Base-by-base conservation (phyloP, 352 stramenopile species). In the Globisporangium acanthophoron region DNA sequence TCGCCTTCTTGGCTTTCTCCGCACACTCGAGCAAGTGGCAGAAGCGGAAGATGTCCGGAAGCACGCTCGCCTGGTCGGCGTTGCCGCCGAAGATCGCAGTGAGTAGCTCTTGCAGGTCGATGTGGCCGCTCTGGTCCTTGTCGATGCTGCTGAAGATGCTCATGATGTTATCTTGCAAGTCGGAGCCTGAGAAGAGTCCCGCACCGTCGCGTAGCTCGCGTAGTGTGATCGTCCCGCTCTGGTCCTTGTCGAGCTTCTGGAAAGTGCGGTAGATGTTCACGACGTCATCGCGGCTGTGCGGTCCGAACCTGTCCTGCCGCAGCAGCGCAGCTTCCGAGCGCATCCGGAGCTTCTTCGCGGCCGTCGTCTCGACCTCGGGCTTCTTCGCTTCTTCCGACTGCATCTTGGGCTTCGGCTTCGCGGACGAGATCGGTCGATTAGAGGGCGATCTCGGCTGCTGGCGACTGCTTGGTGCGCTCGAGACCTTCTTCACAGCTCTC, bases 121-220 rank as follows among this genome's bases (percentile, higher is more conserved):
- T 86, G 24, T 82, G 71, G 20, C 83, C 83, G 59, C 82, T 93
- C 18, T 87, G 71, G 59, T 93, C 80, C 41, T 73, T 64, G 63
- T 93, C 83, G 52, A 93, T 78, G 41, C 77, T 86, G 56, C 69
- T 81, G 65, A 93, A 93, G 51, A 93, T 87, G 31, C 83, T 82
- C 50, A 75, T 74, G 2, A 90, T 63, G 33, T 89, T 88, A 18
- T 88, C 76, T 18, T 85, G 78, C 64, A 90, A 69, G 21, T 88
- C 70, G 2, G 71, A 76, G 9, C 80, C 78, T 0, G 74, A 67
- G 59, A 89, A 87, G 16, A 89, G 64, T 13, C 74, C 78, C 1
- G 77, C 70, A n/a, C 74, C 78, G 18, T 82, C 66, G 5, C 86
- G 59, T 0, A 93, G 62, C 50, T 93, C 83, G 0, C 65, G 65